Base-by-base conservation (phyloP, 352 stramenopile species). In the Globisporangium paddicum region DNA sequence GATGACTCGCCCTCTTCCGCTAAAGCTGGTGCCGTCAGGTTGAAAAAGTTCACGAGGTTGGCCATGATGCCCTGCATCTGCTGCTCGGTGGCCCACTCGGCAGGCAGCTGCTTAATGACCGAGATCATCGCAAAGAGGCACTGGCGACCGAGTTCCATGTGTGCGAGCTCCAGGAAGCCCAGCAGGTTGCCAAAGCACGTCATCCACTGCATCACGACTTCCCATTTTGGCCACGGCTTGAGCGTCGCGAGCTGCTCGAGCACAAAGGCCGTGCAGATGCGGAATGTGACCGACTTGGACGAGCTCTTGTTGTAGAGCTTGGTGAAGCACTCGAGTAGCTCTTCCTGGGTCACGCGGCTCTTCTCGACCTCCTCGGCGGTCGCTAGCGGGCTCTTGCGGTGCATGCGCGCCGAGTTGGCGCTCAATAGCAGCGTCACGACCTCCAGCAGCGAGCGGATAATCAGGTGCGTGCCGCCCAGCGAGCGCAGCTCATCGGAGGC, bases 101-200 rank as follows among this genome's bases (percentile, higher is more conserved):
- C 55, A 26, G 84, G 84, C 5, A 93, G 69, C 44, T 89, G 84
- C 60, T 91, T 90, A 40, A 93, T 71, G 32, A 93, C 74, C 0
- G 79, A 86, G 48, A 87, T 90, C 63, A 90, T 83, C 0, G 71
- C 71, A 34, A 84, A 64, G n/a, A 92, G 64, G 30, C 75, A 86
- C 46, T 78, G 73, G 23, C 79, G 70, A 8, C 77, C 74, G 11
- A 92, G 67, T 30, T 75, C 69, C 64, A 87, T 86, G 63, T 89
- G 80, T 18, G 66, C 69, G 4, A 62, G 62, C n/a, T 90, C 74
- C 14, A 90, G 59, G 46, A 84, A 72, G 7, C 74, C 69, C 16
- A 93, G 63, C 19, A 89, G 67, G 26, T 79, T 65, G 11, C 79
- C 80, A 60, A 91, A 79, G 58, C 79, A 90, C 7, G 68, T 66